Conservation (phyloP, 192 early-diverging fungal species). For the Podila epigama region DNA sequence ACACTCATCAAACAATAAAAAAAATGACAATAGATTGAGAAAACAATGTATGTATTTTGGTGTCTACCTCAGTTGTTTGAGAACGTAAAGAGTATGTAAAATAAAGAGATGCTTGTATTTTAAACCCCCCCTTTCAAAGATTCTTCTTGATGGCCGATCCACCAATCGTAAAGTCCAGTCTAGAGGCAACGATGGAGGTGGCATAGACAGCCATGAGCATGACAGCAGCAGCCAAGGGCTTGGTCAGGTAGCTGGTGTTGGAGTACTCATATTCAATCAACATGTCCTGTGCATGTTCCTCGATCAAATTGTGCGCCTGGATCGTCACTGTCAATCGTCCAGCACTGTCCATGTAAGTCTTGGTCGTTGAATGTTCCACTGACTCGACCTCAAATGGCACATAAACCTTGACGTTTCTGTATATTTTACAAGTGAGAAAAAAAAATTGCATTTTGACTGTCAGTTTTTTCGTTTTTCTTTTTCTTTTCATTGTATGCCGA, state of each 20-base stretch:
- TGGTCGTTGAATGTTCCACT: constrained; percentile 57
- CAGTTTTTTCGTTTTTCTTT: too few species aligned
- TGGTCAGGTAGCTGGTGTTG: constrained; percentile 56
- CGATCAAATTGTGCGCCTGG: constrained; percentile 73
- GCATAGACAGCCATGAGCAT: constrained; percentile 64
- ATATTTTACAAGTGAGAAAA: neutral
- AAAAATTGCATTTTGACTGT: neutral
- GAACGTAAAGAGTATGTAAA: too few species aligned
- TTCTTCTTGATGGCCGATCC: constrained; percentile 39
- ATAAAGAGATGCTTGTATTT: neutral
- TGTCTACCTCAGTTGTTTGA: too few species aligned
- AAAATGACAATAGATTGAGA: too few species aligned
- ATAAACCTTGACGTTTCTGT: constrained; percentile 71
- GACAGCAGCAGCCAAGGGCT: constrained; percentile 64
- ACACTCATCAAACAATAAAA: too few species aligned
- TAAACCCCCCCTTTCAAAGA: too few species aligned
- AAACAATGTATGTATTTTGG: too few species aligned
- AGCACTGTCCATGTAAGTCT: constrained; percentile 90
- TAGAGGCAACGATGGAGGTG: constrained; percentile 59
- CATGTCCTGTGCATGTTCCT: constrained; percentile 63
- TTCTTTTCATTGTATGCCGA: too few species aligned
- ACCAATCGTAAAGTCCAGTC: constrained; percentile 65
- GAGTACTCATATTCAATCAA: constrained; percentile 66
- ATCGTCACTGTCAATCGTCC: constrained; percentile 87
- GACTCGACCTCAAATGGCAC: constrained; percentile 69